Conservation (phyloP, 345 rosid genomes). For the Eucalyptus globulus region DNA sequence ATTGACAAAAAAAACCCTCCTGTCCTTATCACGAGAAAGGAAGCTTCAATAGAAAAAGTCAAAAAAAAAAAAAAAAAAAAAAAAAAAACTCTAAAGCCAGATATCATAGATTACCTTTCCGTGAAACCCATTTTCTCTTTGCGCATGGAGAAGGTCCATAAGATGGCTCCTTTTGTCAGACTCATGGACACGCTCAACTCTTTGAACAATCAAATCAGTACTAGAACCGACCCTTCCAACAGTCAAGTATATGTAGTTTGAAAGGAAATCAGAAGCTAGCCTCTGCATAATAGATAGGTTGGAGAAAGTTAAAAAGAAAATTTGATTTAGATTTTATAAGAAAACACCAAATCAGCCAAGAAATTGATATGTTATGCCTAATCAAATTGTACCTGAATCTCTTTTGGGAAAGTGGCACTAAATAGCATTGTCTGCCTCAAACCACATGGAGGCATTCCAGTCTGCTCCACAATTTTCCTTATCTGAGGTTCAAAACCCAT, state of each 20-base stretch:
- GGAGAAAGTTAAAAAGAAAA: background rate
- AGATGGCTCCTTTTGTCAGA: slow-evolving; percentile 98
- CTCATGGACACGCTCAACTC: slow-evolving; percentile 84
- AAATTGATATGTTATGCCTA: background rate
- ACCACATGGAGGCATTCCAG: slow-evolving; percentile 92
- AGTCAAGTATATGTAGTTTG: slow-evolving; percentile 71
- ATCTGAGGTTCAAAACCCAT: slow-evolving; percentile 99
- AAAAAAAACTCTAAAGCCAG: background rate
- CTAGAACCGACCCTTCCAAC: slow-evolving; percentile 99
- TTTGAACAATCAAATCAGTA: slow-evolving; percentile 92
- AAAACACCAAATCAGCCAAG: background rate
- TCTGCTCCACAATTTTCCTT: slow-evolving; percentile 87
- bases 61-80: no score
- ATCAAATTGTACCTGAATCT: slow-evolving; percentile 56
- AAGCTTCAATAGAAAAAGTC: background rate
- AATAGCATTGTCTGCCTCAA: slow-evolving; percentile 87
- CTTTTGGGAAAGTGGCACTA: slow-evolving; percentile 96
- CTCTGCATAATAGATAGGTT: slow-evolving; percentile 43
- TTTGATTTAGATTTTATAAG: background rate
- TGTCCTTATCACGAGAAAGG: background rate
- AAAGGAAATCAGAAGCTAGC: slow-evolving; percentile 84
- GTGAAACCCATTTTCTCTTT: slow-evolving; percentile 62
- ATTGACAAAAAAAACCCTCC: background rate
- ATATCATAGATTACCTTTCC: slow-evolving; percentile 45
- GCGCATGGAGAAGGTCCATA: slow-evolving; percentile 99